These are phyloP conservation scores for Cucurbita ficifolia DNA, from an alignment of 306 rosid genomes.

Conservation along the genomic window DNA sequence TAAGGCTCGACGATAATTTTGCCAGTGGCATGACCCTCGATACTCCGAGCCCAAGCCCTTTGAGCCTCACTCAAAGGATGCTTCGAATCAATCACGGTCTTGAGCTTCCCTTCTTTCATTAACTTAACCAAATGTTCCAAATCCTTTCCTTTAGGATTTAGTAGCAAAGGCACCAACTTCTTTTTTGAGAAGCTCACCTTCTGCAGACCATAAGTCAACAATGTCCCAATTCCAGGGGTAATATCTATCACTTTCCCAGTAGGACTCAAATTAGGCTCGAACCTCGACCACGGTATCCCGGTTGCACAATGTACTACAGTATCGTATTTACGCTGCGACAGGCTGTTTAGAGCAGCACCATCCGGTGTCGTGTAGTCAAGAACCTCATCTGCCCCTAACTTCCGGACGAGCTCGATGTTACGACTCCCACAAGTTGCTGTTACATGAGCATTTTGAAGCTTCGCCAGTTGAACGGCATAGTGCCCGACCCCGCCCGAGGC, in stretches of 20 bases:
- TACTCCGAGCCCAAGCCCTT: slow-evolving; percentile 61
- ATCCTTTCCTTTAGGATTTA: slow-evolving; percentile 26
- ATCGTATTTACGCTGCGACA: slow-evolving; percentile 57
- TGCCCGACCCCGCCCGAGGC: slow-evolving; percentile 90
- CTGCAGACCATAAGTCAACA: slow-evolving; percentile 27
- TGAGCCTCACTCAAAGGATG: slow-evolving; percentile 41
- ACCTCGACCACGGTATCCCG: slow-evolving; percentile 50
- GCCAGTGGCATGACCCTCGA: slow-evolving; percentile 81
- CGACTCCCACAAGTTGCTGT: slow-evolving; percentile 82
- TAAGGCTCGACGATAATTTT: slow-evolving; percentile 55
- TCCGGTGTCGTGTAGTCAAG: slow-evolving; percentile 64
- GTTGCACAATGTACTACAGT: slow-evolving; percentile 44
- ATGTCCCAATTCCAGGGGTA: slow-evolving; percentile 22
- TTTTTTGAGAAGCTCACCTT: slow-evolving; percentile 58
- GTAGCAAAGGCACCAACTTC: slow-evolving; percentile 40
- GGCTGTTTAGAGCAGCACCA: slow-evolving; percentile 55
- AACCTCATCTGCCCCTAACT: slow-evolving; percentile 71
- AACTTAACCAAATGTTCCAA: slow-evolving; percentile 45
- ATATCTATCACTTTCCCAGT: slow-evolving; percentile 58
- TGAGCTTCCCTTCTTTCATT: slow-evolving; percentile 61
- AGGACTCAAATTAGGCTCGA: slow-evolving; percentile 46
- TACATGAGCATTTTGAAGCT: slow-evolving; percentile 66
- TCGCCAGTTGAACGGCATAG: slow-evolving; percentile 68
- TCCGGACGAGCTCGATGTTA: slow-evolving; percentile 45
- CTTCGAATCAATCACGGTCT: slow-evolving; percentile 48